Evolutionary conservation across 202 grass and related monocot species (phyloP), one percentile per base, ranked within the genome.

Genomic region (Cymbopogon flexuosus): DNA sequence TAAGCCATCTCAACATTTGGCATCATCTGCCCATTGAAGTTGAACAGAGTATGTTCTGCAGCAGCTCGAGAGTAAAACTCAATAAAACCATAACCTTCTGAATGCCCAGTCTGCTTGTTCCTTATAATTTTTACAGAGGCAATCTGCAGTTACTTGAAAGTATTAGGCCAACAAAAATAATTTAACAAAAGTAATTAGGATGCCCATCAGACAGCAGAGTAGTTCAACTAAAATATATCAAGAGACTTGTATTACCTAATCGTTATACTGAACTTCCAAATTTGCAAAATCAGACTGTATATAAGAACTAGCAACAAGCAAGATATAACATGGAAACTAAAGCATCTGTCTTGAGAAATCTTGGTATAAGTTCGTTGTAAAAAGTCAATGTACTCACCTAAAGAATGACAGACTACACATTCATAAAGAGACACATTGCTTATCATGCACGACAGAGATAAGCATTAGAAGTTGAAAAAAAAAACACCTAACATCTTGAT

Each of bases 51-150:
- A 71, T 91, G 76, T 73, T 97, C 92, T 22, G 94, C 94, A 52
- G 86, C 87, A 31, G 86, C 87, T 68, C 75, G 91, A 57, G 87
- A 72, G 52, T 79, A 75, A 68, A 97, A 94, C 77, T 97, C 94
- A 58, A 97, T 81, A 76, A 97, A 97, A 30, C 94, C 94, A 77
- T 97, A 97, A 52, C 94, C 90, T 77, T 97, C 94, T 16, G 94
- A 83, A 9, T 91, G 89, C n/a, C 88, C 86, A 35, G 12, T 94
- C 79, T 94, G 92, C 86, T 92, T 97, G 81, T 94, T 97, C 35
- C 88, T 88, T 39, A 97, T 97, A 68, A 94, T 84, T 86, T 97
- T 97, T 29, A 97, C 84, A 12, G 63, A 72, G 82, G 80, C 43
- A 35, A 97, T 87, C 94, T 97, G 78, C 41, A 81, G 64, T 79